Conservation (phyloP, 345 rosid genomes). For the Murraya paniculata region DNA sequence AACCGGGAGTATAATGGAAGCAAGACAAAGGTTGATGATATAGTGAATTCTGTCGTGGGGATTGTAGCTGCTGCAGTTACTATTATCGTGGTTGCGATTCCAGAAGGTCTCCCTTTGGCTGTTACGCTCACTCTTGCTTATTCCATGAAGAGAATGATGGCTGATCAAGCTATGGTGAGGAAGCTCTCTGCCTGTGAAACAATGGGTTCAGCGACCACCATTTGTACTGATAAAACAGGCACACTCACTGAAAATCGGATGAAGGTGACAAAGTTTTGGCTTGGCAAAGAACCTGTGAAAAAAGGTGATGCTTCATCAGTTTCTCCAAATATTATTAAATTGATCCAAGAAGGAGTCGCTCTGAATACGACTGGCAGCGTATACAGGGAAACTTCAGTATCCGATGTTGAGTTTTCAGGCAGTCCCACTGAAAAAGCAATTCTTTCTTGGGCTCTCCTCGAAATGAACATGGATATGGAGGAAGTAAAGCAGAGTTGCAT, state of each 20-base stretch:
- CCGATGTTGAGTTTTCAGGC: conserved; percentile 51
- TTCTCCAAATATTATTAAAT: conserved; percentile 34
- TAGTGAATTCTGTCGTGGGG: conserved; percentile 49
- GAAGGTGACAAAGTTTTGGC: conserved; percentile 64
- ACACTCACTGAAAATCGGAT: conserved; percentile 71
- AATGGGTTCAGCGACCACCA: conserved; percentile 79
- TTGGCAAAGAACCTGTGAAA: conserved; percentile 39
- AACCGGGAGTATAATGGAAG: conserved; percentile 41
- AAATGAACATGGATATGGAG: conserved; percentile 40
- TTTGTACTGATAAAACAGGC: conserved; percentile 81
- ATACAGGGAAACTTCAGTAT: conserved; percentile 27
- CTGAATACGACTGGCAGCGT: conserved; percentile 65
- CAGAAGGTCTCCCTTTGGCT: conserved; percentile 79
- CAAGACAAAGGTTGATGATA: conserved; percentile 43
- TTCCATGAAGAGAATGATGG: conserved; percentile 84
- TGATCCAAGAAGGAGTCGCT: conserved; percentile 56
- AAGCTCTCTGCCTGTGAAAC: conserved; percentile 81
- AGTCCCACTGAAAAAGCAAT: conserved; percentile 76
- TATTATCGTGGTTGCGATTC: conserved; percentile 82
- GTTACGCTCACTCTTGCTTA: conserved; percentile 79
- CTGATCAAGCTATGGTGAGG: conserved; percentile 79
- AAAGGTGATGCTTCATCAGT: conserved; percentile 15
- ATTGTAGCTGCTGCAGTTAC: conserved; percentile 76
- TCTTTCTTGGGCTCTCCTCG: conserved; percentile 62
- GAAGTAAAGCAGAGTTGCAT: conserved; percentile 26